Conservation (phyloP, 441 rosid species). For the Isatis lusitanica region DNA sequence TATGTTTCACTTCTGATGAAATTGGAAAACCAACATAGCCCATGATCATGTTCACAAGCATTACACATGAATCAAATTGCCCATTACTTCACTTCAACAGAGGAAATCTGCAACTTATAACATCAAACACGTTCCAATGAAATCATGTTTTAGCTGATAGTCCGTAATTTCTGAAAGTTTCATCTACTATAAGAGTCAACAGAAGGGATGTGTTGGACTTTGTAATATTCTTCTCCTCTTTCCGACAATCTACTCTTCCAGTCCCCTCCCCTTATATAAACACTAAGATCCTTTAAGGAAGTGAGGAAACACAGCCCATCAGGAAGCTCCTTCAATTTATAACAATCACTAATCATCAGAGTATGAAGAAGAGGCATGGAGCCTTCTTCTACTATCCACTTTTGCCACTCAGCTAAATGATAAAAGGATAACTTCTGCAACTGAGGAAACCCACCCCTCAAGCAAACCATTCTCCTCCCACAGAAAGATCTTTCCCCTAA, state of each 20-base stretch:
- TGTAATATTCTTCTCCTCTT: conserved; percentile 33
- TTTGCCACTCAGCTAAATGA: background rate
- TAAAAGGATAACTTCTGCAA: background rate
- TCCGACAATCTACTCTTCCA: background rate
- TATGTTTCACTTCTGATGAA: too few species aligned
- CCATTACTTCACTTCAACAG: too few species aligned
- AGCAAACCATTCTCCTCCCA: conserved; percentile 1
- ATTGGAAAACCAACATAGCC: too few species aligned
- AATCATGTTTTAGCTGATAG: too few species aligned
- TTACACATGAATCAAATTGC: too few species aligned
- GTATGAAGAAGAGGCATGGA: conserved; percentile 28
- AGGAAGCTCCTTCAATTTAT: conserved; percentile 30
- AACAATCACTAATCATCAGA: conserved; percentile 21
- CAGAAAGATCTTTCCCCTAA: background rate
- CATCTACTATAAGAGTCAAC: background rate
- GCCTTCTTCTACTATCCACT: conserved; percentile 25
- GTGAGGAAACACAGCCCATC: conserved; percentile 30
- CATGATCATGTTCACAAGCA: too few species aligned
- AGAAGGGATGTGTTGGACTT: conserved; percentile 30
- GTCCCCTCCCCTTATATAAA: background rate
- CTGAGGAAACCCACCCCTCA: background rate
- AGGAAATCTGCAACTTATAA: too few species aligned
- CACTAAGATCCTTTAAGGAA: conserved; percentile 1
- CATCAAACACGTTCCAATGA: too few species aligned
- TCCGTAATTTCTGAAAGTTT: too few species aligned